Conservation (phyloP, 805 yeast species). For the Metschnikowia sp. region DNA sequence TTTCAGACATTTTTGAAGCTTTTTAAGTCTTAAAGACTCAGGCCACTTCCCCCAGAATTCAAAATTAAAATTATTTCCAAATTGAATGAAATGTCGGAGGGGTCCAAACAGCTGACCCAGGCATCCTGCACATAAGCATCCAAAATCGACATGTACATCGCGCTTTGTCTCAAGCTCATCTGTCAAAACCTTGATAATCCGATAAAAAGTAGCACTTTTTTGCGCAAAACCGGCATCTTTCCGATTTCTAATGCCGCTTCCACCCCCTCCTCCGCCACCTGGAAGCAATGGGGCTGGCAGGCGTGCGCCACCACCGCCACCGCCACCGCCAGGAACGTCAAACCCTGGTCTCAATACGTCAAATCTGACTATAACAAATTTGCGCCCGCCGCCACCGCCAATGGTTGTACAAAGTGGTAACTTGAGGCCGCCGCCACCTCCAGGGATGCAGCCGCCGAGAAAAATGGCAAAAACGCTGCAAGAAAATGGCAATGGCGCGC, state of each 20-base stretch:
- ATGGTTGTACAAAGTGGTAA: not conserved
- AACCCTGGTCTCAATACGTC: not conserved
- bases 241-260: not conserved
- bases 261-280: slow-evolving; percentile 11
- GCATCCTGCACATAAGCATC: too few relatives aligned
- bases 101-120: too few relatives aligned
- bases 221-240: too few relatives aligned
- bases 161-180: too few relatives aligned
- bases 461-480: slow-evolving; percentile 10
- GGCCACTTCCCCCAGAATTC: too few relatives aligned
- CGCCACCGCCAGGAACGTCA: slow-evolving; percentile 4
- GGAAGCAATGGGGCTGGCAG: not conserved
- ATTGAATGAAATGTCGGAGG: too few relatives aligned
- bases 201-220: too few relatives aligned
- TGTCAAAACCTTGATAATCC: too few relatives aligned
- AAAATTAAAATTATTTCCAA: too few relatives aligned
- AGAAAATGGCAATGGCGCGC: not conserved
- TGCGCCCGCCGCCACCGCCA: slow-evolving; percentile 17
- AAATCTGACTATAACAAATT: not conserved
- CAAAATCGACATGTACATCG: too few relatives aligned
- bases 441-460: slow-evolving; percentile 12
- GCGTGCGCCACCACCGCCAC: slow-evolving; percentile 11
- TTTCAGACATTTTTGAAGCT: not conserved
- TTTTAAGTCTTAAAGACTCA: not conserved
- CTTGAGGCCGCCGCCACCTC: slow-evolving; percentile 36